Base-by-base conservation (phyloP, 495 filamentous ascomycete genomes). In the Choiromyces venosus region DNA sequence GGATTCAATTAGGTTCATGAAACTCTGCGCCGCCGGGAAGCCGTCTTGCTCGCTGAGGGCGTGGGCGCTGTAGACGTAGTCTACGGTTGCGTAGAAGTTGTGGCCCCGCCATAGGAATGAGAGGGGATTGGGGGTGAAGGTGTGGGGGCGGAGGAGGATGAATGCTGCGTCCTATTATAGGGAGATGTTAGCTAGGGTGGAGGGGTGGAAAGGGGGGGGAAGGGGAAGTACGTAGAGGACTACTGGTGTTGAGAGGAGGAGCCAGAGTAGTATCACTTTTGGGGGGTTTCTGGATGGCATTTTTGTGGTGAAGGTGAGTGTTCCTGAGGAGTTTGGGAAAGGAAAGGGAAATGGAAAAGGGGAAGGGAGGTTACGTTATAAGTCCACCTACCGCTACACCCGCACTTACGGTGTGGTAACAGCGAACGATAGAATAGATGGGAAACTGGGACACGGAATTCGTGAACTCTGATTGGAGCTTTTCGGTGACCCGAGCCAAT, bases 101-200 rank as follows among this genome's bases (percentile, higher is more conserved):
- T 97, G 97, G 0, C 92, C 93, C 19, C 83, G 83, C 87, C 88
- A 97, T 67, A 97, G 76, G 8, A 91, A 91, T 82, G 96, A 92
- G 65, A 91, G 83, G 44, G 83, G 82, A 8, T 93, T 93, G 72
- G 92, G 92, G 0, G 90, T 88, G 93, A 98, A 96, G 66, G 87
- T 89, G 83, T 89, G 87, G 39, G 94, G 94, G 29, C 94, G 92
- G 64, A 93, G 83, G 39, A 97, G 83, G 52, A 96, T 88, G 84
- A 96, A 97, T 66, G 84, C 85, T 10, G 88, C 86, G 84, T 97
- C 94, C 93, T 93, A 96, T 65, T 86, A 75, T n/a, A 94, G 91
- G 70, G 94, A 84, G 4, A n/a, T 5, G 44, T 71, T 69, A 25
- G 33, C 14, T 25, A 1, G 7, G 16, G 37, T 18, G 5, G 9